Evolutionary conservation across 306 rosid genomes (phyloP), one percentile per base, ranked within the genome.

Genomic region (Canavalia ensiformis): DNA sequence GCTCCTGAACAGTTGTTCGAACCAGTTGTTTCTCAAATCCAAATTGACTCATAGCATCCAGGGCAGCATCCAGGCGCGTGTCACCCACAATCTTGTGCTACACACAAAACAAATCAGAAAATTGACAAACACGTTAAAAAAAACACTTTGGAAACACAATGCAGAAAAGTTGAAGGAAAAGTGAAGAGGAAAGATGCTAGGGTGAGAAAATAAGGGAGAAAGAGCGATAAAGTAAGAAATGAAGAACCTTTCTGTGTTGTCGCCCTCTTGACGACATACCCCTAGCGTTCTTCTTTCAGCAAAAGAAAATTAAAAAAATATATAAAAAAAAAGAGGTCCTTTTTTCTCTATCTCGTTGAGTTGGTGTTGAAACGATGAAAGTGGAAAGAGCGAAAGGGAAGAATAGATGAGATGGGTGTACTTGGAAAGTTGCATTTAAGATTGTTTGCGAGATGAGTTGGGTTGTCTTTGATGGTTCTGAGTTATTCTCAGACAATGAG

Each of bases 11-110:
- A 6, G 79, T 86, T 59, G 59, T 8, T 10, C 31, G 75, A 86
- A 81, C 83, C 2, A 84, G n/a, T 50, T 3, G 1, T 33, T 13
- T 41, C 3, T 75, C 51, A 67, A 86, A 88, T 11, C 89, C 88
- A 58, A 13, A 7, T 0, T 50, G 86, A 25, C 4, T 55, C 89
- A 84, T 83, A 9, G 89, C 86, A 29, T 86, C 88, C 31, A 86
- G 35, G 2, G 89, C 89, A 30, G 88, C 87, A 82, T 86, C 91
- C 57, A 57, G 51, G 46, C 88, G 69, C 33, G 83, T 71, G 60
- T 12, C 81, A 10, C 83, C 86, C 0, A 25, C 68, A 45, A 3
- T 12, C 55, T 37, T 54, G 11, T 44, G 49, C 83, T 41, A 52
- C 87, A 81, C 18, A 58, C 29, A 50, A 56, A 76, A 45, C 30